Base-by-base conservation (phyloP, 2,329 filamentous ascomycete species). In the Phialocephala sp. region DNA sequence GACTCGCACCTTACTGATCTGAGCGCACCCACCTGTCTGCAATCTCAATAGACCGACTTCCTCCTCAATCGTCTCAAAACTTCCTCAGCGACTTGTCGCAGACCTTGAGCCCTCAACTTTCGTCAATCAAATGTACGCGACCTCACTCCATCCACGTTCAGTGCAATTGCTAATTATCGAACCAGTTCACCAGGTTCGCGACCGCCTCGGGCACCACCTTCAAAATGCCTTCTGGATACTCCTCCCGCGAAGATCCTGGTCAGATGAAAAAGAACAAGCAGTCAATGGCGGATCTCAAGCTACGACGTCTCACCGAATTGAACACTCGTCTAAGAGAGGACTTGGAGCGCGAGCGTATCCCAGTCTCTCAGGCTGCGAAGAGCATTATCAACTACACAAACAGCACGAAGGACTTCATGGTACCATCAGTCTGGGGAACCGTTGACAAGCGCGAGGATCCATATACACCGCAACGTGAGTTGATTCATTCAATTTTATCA, bases 361-460 rank as follows among this genome's bases (percentile, higher is more conserved):
- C 94, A 72, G 93, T 98, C 68, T 97, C 93, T 76, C 93, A 97
- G 79, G 95, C 95, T 70, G 89, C 95, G 65, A 91, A 91, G 80
- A 93, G 95, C 80, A 91, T 98, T 79, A 98, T 98, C 79, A 92
- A 93, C 74, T 98, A 98, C 83, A 98, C 94, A 82, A 97, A 97
- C 81, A 94, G 92, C 80, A 97, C 95, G 74, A 91, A 94, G 80
- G 95, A 99, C 24, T 98, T 97, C 84, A 98, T 99, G 95, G 94
- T 98, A 93, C 74, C 74, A 60, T 97, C 93, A 62, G 92, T 96
- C 79, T 99, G 95, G 95, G 94, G 94, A 73, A 87, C 90, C 68
- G 93, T 98, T 71, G 93, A 96, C 77, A 94, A 93, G 84, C 90
- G 91, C 79, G 95, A 98, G 78, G 95, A 99, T 79, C 95, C 95